Evolutionary conservation across 2,329 filamentous ascomycete genomes (phyloP).

Genomic region (Ophiostoma sp.): DNA sequence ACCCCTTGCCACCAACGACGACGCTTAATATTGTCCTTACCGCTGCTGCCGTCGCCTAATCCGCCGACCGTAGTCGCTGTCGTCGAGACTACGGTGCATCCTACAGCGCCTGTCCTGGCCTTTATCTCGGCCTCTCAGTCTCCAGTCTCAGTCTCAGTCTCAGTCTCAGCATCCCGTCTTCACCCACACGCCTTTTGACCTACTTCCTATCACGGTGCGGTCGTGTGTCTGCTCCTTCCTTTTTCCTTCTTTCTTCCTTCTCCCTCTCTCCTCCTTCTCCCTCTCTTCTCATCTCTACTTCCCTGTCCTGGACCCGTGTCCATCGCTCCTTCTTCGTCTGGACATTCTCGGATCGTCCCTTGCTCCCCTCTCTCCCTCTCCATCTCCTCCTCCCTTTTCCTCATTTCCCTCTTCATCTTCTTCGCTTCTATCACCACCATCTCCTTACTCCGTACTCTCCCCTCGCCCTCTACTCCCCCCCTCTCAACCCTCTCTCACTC

Average conservation of each 20-base stretch:
- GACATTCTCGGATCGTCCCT: background rate
- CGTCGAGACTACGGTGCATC: background rate
- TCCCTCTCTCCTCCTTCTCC: background rate
- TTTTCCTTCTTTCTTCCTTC: no score
- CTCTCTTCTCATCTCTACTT: background rate
- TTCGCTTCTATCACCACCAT: background rate
- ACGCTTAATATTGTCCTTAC: background rate
- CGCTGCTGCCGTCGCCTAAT: slow-evolving; percentile 14
- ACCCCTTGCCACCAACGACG: background rate
- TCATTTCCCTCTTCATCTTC: slow-evolving; percentile 8
- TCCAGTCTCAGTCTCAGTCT: no score
- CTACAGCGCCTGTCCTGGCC: background rate
- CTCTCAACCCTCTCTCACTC: background rate
- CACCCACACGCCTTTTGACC: background rate
- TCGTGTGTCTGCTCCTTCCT: background rate
- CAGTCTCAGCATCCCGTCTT: background rate
- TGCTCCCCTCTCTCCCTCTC: background rate
- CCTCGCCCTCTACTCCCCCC: background rate
- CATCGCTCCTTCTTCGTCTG: background rate
- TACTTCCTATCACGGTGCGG: background rate
- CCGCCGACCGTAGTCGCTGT: background rate
- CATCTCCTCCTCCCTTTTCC: background rate
- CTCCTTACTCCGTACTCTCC: background rate
- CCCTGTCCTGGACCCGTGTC: background rate
- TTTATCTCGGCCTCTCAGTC: background rate